These are phyloP conservation scores for Penicillium roqueforti DNA, from an alignment of 495 filamentous ascomycete genomes.

Conservation along the genomic window DNA sequence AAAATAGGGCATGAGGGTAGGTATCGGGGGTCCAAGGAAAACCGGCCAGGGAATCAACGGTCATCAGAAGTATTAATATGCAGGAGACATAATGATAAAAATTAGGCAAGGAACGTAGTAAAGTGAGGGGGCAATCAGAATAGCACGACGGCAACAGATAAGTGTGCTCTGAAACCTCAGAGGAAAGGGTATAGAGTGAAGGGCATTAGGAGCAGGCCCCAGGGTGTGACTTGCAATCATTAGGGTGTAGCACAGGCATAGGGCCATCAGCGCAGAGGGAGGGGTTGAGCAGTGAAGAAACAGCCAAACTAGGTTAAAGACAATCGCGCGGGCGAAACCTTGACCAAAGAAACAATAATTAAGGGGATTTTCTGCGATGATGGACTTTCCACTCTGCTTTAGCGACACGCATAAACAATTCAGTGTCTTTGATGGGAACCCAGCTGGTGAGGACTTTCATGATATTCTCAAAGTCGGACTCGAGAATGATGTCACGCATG, in stretches of 20 bases:
- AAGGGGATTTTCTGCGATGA: constrained; percentile 43
- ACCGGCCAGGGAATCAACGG: neutral
- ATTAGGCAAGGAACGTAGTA: neutral
- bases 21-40: constrained; percentile 5
- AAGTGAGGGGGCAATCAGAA: neutral
- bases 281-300: neutral
- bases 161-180: neutral
- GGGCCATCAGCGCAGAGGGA: constrained; percentile 9
- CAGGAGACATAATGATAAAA: neutral
- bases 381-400: constrained; percentile 84
- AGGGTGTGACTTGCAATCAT: constrained; percentile 18
- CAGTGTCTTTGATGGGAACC: constrained; percentile 93
- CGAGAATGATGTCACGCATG: constrained; percentile 83
- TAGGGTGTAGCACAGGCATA: constrained; percentile 25
- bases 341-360: constrained; percentile 3
- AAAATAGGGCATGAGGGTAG: neutral
- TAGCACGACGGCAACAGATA: constrained; percentile 6
- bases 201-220: constrained; percentile 18
- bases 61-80: constrained; percentile 3
- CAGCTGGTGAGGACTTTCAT: constrained; percentile 98
- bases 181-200: constrained; percentile 19
- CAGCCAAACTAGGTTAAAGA: neutral
- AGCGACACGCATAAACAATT: constrained; percentile 91
- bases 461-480: constrained; percentile 93
- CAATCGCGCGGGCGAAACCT: neutral